Percentiles rank a stretch among this genome's conserved stretches.
Evolutionary conservation across 176 grass and related monocot species (phyloP).

Genomic region (Tuctoria greenei): DNA sequence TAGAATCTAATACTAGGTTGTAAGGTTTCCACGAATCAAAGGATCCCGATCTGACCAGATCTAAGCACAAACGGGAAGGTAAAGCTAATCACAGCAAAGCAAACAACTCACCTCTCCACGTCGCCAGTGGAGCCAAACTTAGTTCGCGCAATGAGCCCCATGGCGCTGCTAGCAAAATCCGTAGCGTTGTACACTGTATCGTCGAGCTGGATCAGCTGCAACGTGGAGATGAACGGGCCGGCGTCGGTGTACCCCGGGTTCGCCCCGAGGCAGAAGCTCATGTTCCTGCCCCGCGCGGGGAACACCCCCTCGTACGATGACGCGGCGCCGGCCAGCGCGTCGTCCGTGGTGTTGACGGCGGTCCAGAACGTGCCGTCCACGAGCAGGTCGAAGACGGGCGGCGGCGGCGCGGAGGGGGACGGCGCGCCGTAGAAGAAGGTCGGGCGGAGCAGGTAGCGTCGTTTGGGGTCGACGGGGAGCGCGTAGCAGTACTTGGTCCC

Average conservation of each 20-base stretch:
- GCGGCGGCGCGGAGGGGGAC: background rate
- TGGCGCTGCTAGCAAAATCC: constrained; percentile 52
- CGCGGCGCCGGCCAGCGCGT: constrained; percentile 49
- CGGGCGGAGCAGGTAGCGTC: constrained; percentile 79
- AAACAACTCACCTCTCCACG: constrained; percentile 52
- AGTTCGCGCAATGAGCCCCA: constrained; percentile 85
- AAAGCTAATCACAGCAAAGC: background rate
- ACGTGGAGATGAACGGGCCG: constrained; percentile 74
- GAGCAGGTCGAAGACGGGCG: constrained; percentile 78
- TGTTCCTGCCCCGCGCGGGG: constrained; percentile 46
- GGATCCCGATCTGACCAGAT: background rate
- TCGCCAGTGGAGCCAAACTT: constrained; percentile 70
- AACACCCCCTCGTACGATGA: constrained; percentile 95
- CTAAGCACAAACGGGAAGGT: background rate
- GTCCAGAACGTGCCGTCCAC: constrained; percentile 89
- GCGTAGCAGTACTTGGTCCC: constrained; percentile 76
- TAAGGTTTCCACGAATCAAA: background rate
- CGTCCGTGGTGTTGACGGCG: constrained; percentile 71
- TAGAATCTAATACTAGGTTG: background rate
- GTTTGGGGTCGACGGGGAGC: constrained; percentile 47
- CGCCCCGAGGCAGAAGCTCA: constrained; percentile 69
- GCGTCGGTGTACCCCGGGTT: constrained; percentile 64
- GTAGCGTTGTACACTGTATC: constrained; percentile 89
- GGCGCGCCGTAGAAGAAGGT: constrained; percentile 71
- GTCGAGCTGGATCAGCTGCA: constrained; percentile 76